Percentiles rank a stretch among this genome's conserved stretches.
These are phyloP conservation scores for Talaromyces trachyspermus DNA, from an alignment of 495 filamentous ascomycete species.

Conservation along the genomic window DNA sequence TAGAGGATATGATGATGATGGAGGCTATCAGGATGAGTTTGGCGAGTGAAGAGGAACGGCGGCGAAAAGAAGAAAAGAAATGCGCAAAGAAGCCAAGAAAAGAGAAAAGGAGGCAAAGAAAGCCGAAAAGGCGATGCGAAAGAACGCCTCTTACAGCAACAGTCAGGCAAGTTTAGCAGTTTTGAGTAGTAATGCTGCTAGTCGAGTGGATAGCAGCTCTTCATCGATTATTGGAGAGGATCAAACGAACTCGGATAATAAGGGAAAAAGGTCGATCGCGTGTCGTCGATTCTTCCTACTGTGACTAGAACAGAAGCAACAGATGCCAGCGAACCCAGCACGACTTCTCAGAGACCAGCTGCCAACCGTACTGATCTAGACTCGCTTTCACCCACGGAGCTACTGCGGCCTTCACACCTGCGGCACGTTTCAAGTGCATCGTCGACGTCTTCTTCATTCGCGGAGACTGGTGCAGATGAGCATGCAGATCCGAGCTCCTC, in stretches of 20 bases:
- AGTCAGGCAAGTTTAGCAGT: constrained; percentile 37
- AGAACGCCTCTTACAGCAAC: constrained; percentile 43
- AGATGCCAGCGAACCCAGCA: constrained; percentile 1
- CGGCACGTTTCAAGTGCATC: constrained; percentile 78
- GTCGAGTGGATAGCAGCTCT: constrained; percentile 28
- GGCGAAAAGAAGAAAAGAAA: constrained; percentile 75
- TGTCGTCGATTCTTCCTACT: constrained; percentile 11
- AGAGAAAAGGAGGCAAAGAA: constrained; percentile 79
- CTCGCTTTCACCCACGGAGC: constrained; percentile 20
- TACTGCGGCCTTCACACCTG: constrained; percentile 56
- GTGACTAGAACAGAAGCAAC: constrained; percentile 1
- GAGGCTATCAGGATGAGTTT: constrained; percentile 87
- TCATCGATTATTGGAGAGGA: constrained; percentile 34
- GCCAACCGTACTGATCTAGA: constrained; percentile 10
- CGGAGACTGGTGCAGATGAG: constrained; percentile 54
- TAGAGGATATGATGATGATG: constrained; percentile 98
- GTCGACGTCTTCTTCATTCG: constrained; percentile 66
- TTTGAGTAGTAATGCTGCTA: constrained; percentile 20
- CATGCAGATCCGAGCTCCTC: constrained; percentile 25
- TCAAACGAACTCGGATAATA: constrained; percentile 46
- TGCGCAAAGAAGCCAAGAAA: constrained; percentile 71
- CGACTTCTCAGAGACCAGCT: not conserved
- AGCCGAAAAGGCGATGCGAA: constrained; percentile 56
- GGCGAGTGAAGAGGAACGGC: constrained; percentile 83
- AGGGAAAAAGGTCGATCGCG: constrained; percentile 74